Evolutionary conservation across 805 yeast species (phyloP), one percentile per base, ranked within the genome.

Genomic region (Kuraishia piskuri): DNA sequence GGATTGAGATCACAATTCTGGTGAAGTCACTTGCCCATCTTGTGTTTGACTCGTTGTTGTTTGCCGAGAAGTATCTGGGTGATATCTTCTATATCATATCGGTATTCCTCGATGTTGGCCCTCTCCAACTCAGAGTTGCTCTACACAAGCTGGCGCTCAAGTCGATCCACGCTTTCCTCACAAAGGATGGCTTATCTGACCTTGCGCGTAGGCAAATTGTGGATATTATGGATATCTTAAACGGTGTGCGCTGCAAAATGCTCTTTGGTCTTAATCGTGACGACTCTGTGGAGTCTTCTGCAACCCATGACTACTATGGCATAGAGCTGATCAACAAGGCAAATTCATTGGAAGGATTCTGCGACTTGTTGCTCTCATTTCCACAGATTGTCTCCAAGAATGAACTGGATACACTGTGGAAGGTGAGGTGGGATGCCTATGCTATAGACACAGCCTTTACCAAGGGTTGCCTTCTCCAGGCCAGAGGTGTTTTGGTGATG

Each of bases 1-100:
- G 92, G 82, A 76, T 86, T 52, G 96, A 88, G 63, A 75, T 88
- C 7, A 78, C 81, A 12, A 84, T 89, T 9, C 67, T 89, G 59
- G 80, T 86, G 8, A 80, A 80, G 58, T 76, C 86, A 51, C 71
- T 83, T 47, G 77, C 86, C 1, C 79, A 83, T 7, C 63, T 88
- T 37, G 83, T 88, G 56, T 90, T 89, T 69, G 90, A 88, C 63
- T 78, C 88, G 0, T 73, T 79, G 40, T 66, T 77, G 14, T 75
- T 80, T 58, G 81, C 86, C 7, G 83, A 84, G 55, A 71, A 79
- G 68, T 86, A 76, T 63, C 67, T 89, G 57, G 85, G 91, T 12
- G 96, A 90, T 61, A 75, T 88, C 1, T 74, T 87, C 54, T 83
- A 82, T 60, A 73, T 88, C 56, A 77, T 86, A 26, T 77, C 92